Evolutionary conservation across 768 basidiomycete species (phyloP).

Genomic region (Coprinopsis cinerea): DNA sequence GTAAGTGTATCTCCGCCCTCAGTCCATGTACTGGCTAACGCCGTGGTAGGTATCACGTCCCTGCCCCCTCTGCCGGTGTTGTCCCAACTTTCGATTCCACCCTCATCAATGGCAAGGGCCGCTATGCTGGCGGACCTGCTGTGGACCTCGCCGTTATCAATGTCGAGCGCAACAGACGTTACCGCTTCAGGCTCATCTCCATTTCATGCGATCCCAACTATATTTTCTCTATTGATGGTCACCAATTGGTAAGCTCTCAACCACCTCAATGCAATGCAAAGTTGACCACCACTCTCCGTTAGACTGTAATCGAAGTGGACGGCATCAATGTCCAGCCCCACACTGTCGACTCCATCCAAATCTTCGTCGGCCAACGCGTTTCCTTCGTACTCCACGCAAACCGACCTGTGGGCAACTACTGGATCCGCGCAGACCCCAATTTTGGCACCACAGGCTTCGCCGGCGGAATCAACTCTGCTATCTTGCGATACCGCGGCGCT

Average conservation of each 20-base stretch:
- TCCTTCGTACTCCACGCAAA: conserved; percentile 37
- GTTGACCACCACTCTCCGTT: conserved; percentile 24
- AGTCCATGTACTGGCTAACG: background rate
- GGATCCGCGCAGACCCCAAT: conserved; percentile 34
- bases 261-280: background rate
- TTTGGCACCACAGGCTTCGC: conserved; percentile 17
- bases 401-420: conserved; percentile 35
- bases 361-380: conserved; percentile 41
- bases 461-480: conserved; percentile 48
- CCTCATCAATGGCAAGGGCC: conserved; percentile 43
- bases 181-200: conserved; percentile 45
- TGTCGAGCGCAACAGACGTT: conserved; percentile 33
- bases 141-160: conserved; percentile 31
- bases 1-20: conserved; percentile 18
- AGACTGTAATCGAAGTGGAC: conserved; percentile 37
- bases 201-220: conserved; percentile 41
- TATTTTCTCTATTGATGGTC: conserved; percentile 33
- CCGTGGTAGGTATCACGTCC: conserved; percentile 22
- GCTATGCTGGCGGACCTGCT: conserved; percentile 29
- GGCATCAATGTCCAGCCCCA: conserved; percentile 30
- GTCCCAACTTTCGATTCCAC: conserved; percentile 23
- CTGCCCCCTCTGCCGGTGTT: conserved; percentile 10
- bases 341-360: conserved; percentile 30
- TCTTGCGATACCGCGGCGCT: conserved; percentile 44
- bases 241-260: conserved; percentile 20